A percentile compares a stretch with the other conserved stretches of the same genome.
These are phyloP conservation scores for Xylaria telfairii DNA, from an alignment of 495 filamentous ascomycete genomes.

Conservation along the genomic window DNA sequence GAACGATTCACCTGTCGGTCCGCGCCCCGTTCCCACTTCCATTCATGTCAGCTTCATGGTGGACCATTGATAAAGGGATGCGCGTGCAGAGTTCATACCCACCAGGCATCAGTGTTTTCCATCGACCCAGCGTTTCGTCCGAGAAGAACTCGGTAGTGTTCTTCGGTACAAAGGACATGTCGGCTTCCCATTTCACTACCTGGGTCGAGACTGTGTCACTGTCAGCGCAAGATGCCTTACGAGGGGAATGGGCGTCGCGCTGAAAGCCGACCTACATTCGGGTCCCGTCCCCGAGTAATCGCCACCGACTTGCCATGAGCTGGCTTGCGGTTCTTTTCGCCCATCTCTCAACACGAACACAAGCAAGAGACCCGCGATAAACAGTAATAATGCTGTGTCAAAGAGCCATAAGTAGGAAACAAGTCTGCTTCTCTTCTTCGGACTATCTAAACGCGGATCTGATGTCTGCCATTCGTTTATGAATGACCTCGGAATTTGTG, in stretches of 20 bases:
- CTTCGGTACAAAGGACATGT: not conserved
- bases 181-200: not conserved
- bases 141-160: not conserved
- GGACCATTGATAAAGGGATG: not conserved
- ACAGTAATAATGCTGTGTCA: not conserved
- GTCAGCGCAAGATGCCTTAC: not conserved
- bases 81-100: not conserved
- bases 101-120: not conserved
- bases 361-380: not conserved
- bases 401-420: not conserved
- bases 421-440: not conserved
- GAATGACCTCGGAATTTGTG: not conserved
- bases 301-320: not conserved
- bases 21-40: too few relatives aligned
- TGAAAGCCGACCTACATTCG: not conserved
- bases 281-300: not conserved
- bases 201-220: not conserved
- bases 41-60: too few relatives aligned
- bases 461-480: not conserved
- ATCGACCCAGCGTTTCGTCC: not conserved
- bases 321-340: not conserved
- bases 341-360: not conserved
- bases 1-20: not conserved
- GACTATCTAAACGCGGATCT: not conserved
- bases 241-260: not conserved